These are phyloP conservation scores for Truncatella angustata DNA, from an alignment of 2,329 filamentous ascomycete species.

Conservation along the genomic window DNA sequence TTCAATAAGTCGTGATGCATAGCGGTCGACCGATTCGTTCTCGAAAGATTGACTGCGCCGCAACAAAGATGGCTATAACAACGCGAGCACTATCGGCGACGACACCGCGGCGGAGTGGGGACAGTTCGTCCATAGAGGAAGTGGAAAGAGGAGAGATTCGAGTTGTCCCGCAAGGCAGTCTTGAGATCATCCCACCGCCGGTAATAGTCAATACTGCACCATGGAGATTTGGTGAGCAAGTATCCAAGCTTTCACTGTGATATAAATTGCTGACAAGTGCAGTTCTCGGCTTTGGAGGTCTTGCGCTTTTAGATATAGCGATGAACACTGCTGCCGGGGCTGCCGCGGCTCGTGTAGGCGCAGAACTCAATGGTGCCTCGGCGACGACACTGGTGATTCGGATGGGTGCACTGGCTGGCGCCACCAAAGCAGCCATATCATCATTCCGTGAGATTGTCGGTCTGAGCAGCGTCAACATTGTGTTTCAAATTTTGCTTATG, in stretches of 20 bases:
- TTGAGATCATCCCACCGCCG: conserved; percentile 2
- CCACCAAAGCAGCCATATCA: conserved; percentile 4
- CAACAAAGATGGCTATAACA: background rate
- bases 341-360: background rate
- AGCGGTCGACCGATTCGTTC: too few relatives aligned
- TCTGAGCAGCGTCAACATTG: background rate
- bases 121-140: conserved; percentile 4
- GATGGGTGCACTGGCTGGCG: conserved; percentile 6
- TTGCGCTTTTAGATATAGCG: conserved; percentile 3
- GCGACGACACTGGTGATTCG: background rate
- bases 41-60: too few relatives aligned
- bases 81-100: background rate
- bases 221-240: conserved; percentile 8
- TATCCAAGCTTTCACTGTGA: too few relatives aligned
- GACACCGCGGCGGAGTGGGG: background rate
- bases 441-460: conserved; percentile 2
- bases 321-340: conserved; percentile 6
- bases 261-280: background rate
- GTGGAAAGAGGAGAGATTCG: conserved; percentile 1
- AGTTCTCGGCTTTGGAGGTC: conserved; percentile 1
- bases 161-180: conserved; percentile 4
- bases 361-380: background rate
- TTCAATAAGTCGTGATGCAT: too few relatives aligned
- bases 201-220: conserved; percentile 4
- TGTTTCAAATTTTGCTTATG: conserved; percentile 3